phyloP scores from a whole-genome alignment of 1,284 basidiomycete species.

The Peniophora sp. region DNA sequence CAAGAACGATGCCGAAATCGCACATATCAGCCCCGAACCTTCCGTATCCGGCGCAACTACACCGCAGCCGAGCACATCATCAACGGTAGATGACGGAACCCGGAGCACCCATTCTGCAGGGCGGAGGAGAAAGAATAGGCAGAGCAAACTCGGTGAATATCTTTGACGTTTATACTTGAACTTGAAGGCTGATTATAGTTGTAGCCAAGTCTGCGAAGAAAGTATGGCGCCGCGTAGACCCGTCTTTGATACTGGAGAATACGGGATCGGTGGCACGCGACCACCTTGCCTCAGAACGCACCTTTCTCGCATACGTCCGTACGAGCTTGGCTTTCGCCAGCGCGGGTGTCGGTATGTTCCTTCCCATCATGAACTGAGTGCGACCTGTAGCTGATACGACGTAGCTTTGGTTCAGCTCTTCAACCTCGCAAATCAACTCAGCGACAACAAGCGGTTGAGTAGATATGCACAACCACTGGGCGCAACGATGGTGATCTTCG shows the following conservation, averaged over 20 bases:
- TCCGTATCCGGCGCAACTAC: too few relatives aligned
- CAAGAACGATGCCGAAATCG: too few relatives aligned
- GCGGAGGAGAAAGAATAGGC: neutral
- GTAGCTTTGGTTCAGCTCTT: conserved; percentile 52
- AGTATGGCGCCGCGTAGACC: neutral
- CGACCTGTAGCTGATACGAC: neutral
- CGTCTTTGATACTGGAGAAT: neutral
- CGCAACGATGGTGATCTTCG: conserved; percentile 41
- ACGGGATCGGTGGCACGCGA: conserved; percentile 1
- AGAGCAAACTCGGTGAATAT: neutral
- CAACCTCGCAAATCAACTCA: conserved; percentile 29
- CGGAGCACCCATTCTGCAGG: neutral
- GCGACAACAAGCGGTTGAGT: conserved; percentile 19
- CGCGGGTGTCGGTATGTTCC: conserved; percentile 39
- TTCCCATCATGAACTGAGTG: conserved; percentile 2
- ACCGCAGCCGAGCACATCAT: too few relatives aligned
- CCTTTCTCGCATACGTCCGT: conserved; percentile 28
- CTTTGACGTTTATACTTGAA: neutral
- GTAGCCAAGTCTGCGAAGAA: neutral
- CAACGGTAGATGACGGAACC: too few relatives aligned
- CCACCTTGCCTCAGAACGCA: conserved; percentile 19
- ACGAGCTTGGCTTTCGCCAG: conserved; percentile 26
- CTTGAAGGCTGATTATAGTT: neutral
- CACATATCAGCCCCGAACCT: too few relatives aligned
- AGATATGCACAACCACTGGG: conserved; percentile 48